phyloP scores from a whole-genome alignment of 176 grass and related monocot genomes.

The Leersia perrieri region DNA sequence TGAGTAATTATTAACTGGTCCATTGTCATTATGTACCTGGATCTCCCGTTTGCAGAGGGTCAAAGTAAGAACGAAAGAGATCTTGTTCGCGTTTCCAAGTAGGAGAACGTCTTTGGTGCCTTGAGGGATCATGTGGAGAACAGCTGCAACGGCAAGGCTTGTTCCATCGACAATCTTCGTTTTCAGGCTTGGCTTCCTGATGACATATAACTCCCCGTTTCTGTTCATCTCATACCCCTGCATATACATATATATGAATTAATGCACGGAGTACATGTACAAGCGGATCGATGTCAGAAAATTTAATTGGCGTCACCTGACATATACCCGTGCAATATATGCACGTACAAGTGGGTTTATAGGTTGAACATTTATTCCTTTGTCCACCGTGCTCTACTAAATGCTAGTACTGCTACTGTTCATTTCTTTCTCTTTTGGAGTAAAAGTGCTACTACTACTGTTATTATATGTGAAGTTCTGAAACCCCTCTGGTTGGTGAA shows the following conservation, averaged over 20 bases:
- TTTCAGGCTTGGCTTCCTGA: conserved; percentile 40
- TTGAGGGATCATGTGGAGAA: conserved; percentile 42
- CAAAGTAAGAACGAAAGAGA: conserved; percentile 18
- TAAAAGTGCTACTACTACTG: background rate
- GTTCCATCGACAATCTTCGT: conserved; percentile 62
- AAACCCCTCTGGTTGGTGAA: background rate
- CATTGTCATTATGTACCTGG: conserved; percentile 21
- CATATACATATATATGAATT: too few relatives aligned
- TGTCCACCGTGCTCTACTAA: background rate
- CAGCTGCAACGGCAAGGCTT: conserved; percentile 47
- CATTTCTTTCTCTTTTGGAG: background rate
- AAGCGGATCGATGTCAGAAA: background rate
- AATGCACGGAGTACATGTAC: background rate
- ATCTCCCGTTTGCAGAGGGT: conserved; percentile 34
- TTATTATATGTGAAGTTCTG: too few relatives aligned
- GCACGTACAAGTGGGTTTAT: background rate
- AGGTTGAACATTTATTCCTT: background rate
- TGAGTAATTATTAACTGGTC: background rate
- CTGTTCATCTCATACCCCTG: conserved; percentile 51
- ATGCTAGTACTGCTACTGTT: background rate
- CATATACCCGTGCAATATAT: background rate
- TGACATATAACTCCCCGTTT: conserved; percentile 52
- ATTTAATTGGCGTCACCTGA: background rate
- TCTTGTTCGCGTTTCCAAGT: conserved; percentile 42
- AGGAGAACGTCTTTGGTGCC: conserved; percentile 50